phyloP scores from a whole-genome alignment of 192 early-diverging fungal genomes.

The Coemansia sp. region DNA sequence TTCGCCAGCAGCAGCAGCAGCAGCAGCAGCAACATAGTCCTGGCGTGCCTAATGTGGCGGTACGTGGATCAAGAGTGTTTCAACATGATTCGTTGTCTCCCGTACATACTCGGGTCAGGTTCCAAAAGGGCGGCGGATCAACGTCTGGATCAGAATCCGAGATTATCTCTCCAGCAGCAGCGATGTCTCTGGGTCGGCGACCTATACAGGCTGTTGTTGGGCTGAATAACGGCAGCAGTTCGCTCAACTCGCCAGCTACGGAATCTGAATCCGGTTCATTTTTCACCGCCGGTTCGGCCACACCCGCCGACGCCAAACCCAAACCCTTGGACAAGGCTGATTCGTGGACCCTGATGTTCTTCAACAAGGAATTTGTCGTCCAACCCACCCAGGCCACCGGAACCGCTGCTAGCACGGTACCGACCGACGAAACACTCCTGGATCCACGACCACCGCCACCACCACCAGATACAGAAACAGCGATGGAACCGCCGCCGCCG shows the following conservation, averaged over 20 bases:
- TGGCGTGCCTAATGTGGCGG: background rate
- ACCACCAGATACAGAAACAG: background rate
- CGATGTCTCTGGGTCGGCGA: background rate
- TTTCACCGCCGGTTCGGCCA: conserved; percentile 22
- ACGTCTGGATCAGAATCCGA: conserved; percentile 27
- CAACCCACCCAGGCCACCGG: background rate
- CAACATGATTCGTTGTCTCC: background rate
- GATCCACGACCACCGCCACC: no score
- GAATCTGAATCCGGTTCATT: conserved; percentile 29
- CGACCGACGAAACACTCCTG: background rate
- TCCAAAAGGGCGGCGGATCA: background rate
- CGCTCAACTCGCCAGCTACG: background rate
- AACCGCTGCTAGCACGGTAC: background rate
- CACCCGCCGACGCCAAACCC: background rate
- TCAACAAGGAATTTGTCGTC: conserved; percentile 54
- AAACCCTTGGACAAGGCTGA: conserved; percentile 21
- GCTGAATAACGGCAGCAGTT: background rate
- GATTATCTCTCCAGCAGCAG: conserved; percentile 3
- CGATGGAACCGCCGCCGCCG: background rate
- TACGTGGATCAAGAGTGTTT: background rate
- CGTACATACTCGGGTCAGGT: background rate
- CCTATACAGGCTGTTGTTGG: background rate
- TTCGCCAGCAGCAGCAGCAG: background rate
- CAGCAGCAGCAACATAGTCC: background rate
- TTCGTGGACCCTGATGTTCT: conserved; percentile 57